Evolutionary conservation across 2,329 filamentous ascomycete species (phyloP).

Genomic region (Aspergillus neoniger): DNA sequence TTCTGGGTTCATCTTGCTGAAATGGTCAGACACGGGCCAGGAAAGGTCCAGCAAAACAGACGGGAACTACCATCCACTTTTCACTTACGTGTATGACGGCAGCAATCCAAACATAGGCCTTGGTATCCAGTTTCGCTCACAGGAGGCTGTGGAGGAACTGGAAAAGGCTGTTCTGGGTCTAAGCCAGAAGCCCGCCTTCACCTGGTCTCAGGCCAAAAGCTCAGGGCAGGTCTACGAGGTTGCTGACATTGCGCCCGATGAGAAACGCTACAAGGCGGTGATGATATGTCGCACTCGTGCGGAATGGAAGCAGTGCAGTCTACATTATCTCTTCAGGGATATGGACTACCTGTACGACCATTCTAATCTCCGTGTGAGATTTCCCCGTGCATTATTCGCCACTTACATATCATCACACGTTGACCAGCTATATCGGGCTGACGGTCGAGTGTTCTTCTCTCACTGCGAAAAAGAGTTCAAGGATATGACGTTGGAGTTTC

Average conservation of each 20-base stretch:
- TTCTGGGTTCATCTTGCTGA: slow-evolving; percentile 27
- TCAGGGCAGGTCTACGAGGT: slow-evolving; percentile 32
- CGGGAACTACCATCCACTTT: slow-evolving; percentile 32
- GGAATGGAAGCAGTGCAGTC: slow-evolving; percentile 29
- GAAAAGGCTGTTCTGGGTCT: slow-evolving; percentile 30
- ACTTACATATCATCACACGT: slow-evolving; percentile 36
- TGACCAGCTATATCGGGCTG: slow-evolving; percentile 30
- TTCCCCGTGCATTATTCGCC: slow-evolving; percentile 29
- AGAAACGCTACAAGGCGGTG: slow-evolving; percentile 35
- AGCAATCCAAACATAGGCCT: slow-evolving; percentile 33
- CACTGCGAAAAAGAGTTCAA: slow-evolving; percentile 31
- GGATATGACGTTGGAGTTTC: slow-evolving; percentile 24
- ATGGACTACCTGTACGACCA: slow-evolving; percentile 31
- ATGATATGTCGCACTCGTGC: slow-evolving; percentile 22
- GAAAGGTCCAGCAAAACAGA: slow-evolving; percentile 30
- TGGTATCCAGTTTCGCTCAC: slow-evolving; percentile 26
- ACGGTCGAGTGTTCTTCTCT: slow-evolving; percentile 29
- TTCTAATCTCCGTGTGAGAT: slow-evolving; percentile 25
- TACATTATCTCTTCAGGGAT: slow-evolving; percentile 34
- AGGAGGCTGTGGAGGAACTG: slow-evolving; percentile 28
- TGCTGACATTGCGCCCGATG: slow-evolving; percentile 27
- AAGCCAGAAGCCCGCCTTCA: slow-evolving; percentile 24
- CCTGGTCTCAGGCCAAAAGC: slow-evolving; percentile 27
- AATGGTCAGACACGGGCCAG: slow-evolving; percentile 37
- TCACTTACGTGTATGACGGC: slow-evolving; percentile 34